These are phyloP conservation scores for Eucalyptus paniculata DNA, from an alignment of 345 rosid species.

Conservation along the genomic window DNA sequence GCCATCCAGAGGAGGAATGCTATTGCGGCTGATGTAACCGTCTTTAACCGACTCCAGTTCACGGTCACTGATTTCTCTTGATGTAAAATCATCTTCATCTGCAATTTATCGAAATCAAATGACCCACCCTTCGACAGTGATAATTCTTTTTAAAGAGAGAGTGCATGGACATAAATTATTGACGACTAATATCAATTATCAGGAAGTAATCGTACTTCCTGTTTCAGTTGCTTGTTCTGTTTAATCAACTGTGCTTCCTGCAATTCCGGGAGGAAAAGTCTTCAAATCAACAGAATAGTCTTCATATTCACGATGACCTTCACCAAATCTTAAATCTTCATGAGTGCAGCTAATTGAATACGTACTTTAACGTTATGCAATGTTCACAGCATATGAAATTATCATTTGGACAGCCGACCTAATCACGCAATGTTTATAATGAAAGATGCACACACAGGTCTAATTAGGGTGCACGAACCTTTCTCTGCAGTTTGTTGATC, in stretches of 20 bases:
- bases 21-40: not conserved
- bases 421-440: not conserved
- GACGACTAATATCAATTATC: not conserved
- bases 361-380: not conserved
- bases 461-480: not conserved
- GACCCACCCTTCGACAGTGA: not conserved
- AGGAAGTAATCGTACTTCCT: not conserved
- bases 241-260: not conserved
- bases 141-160: not conserved
- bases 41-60: not conserved
- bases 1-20: not conserved
- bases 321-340: not conserved
- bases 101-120: not conserved
- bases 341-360: not conserved
- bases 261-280: not conserved
- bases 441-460: not conserved
- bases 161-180: not conserved
- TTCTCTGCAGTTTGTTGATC: not conserved
- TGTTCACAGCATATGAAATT: not conserved
- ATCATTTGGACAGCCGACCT: not conserved
- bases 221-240: not conserved
- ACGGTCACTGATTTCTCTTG: not conserved
- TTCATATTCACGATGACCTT: not conserved
- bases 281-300: not conserved
- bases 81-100: not conserved